These are phyloP conservation scores for Harringtonia lauricola DNA, from an alignment of 2,329 filamentous ascomycete species.

Conservation along the genomic window DNA sequence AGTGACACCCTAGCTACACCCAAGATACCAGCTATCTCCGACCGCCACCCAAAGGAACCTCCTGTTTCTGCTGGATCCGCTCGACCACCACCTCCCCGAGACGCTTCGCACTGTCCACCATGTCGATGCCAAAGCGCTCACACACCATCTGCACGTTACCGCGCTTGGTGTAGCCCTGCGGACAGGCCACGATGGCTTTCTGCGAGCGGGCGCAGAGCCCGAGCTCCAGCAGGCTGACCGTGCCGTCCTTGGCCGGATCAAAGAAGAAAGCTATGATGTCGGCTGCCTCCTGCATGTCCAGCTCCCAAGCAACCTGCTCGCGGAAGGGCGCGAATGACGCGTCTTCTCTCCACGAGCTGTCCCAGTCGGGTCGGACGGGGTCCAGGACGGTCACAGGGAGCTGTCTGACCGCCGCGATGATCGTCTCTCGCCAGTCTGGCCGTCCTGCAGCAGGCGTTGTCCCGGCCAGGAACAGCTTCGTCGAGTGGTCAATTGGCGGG, in stretches of 20 bases:
- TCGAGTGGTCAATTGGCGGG: slow-evolving; percentile 8
- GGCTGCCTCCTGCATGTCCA: slow-evolving; percentile 40
- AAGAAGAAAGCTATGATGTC: slow-evolving; percentile 48
- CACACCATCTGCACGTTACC: slow-evolving; percentile 52
- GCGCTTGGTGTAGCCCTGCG: slow-evolving; percentile 40
- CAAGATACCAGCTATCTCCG: too few species aligned
- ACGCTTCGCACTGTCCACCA: slow-evolving; percentile 29
- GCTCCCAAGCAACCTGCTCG: slow-evolving; percentile 50
- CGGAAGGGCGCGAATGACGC: slow-evolving; percentile 32
- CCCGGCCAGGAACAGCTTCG: slow-evolving; percentile 46
- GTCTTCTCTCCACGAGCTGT: slow-evolving; percentile 39
- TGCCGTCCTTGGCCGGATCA: slow-evolving; percentile 37
- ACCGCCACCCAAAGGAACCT: too few species aligned
- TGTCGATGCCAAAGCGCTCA: slow-evolving; percentile 29
- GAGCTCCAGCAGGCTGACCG: slow-evolving; percentile 49
- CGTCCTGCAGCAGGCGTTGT: slow-evolving; percentile 28
- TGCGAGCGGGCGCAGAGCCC: slow-evolving; percentile 34
- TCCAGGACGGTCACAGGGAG: slow-evolving; percentile 44
- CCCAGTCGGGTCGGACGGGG: slow-evolving; percentile 46
- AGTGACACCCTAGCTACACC: too few species aligned
- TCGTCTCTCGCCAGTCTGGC: slow-evolving; percentile 38
- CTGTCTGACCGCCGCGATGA: slow-evolving; percentile 29
- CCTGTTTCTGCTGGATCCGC: too few species aligned
- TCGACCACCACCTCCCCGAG: slow-evolving; percentile 16
- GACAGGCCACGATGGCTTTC: slow-evolving; percentile 42